phyloP scores from a whole-genome alignment of 2,329 filamentous ascomycete genomes.

The Parasarocladium wereldwijsianum region DNA sequence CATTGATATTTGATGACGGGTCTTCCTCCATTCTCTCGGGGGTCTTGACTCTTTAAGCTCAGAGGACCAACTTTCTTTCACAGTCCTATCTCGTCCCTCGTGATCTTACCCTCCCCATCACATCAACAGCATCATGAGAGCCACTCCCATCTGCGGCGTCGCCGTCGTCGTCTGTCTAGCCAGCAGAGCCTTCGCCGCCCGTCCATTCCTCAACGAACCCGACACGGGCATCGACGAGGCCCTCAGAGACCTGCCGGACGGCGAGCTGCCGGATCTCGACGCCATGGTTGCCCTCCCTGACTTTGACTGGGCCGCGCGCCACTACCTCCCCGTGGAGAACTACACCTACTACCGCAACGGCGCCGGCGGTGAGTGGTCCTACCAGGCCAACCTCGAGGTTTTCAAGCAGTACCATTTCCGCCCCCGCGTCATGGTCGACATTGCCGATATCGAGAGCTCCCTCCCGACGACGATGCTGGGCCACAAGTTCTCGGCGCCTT shows the following conservation, averaged over 20 bases:
- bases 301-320: constrained; percentile 33
- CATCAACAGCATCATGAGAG: constrained; percentile 4
- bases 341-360: constrained; percentile 35
- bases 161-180: constrained; percentile 10
- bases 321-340: constrained; percentile 22
- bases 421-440: constrained; percentile 16
- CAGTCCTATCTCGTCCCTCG: not conserved
- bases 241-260: constrained; percentile 17
- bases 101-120: not conserved
- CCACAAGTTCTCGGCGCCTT: constrained; percentile 29
- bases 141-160: constrained; percentile 8
- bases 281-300: constrained; percentile 29
- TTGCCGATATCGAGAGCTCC: constrained; percentile 1
- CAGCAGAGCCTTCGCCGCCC: constrained; percentile 13
- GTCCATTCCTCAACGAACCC: constrained; percentile 18
- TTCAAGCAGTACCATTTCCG: constrained; percentile 29
- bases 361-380: constrained; percentile 33
- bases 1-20: not conserved
- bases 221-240: constrained; percentile 19
- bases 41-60: not conserved
- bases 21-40: not conserved
- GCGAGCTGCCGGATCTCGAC: constrained; percentile 21
- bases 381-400: constrained; percentile 35
- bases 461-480: constrained; percentile 26
- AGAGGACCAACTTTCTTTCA: not conserved